Evolutionary conservation across 306 rosid species (phyloP).

Genomic region (Lathyrus oleraceus): DNA sequence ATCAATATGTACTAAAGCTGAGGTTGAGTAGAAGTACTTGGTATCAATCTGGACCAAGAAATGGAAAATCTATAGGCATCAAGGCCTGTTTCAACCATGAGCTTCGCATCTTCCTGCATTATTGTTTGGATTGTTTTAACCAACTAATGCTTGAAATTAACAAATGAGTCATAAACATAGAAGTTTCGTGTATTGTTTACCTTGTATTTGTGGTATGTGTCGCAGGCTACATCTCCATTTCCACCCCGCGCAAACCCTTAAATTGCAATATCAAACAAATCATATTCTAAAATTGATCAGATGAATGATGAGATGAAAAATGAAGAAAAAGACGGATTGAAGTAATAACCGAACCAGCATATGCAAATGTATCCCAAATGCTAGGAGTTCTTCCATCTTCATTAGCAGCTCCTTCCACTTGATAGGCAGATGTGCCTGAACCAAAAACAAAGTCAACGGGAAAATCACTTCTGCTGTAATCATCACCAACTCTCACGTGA

Average conservation of each 20-base stretch:
- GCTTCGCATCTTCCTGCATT: conserved; percentile 77
- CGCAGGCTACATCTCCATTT: conserved; percentile 65
- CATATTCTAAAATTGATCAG: not conserved
- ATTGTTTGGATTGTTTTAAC: not conserved
- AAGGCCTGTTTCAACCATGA: conserved; percentile 73
- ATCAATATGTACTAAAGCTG: not conserved
- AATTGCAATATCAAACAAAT: too few species aligned
- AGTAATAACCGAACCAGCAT: conserved; percentile 42
- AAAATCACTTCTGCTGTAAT: conserved; percentile 55
- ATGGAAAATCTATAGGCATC: conserved; percentile 85
- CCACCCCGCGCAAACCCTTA: conserved; percentile 43
- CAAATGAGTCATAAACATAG: not conserved
- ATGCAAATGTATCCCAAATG: conserved; percentile 66
- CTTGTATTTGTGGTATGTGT: conserved; percentile 70
- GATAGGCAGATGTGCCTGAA: conserved; percentile 72
- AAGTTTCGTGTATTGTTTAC: conserved; percentile 21
- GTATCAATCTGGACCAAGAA: conserved; percentile 87
- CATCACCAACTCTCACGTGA: not conserved
- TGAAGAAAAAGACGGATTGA: not conserved
- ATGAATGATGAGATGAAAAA: not conserved
- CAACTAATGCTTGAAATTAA: not conserved
- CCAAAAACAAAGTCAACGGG: conserved; percentile 64
- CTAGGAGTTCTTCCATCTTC: conserved; percentile 78
- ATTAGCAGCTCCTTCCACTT: conserved; percentile 77
- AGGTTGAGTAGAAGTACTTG: conserved; percentile 44